Evolutionary conservation across 768 basidiomycete species (phyloP), one percentile per base, ranked within the genome.

Genomic region (Collybia sp.): DNA sequence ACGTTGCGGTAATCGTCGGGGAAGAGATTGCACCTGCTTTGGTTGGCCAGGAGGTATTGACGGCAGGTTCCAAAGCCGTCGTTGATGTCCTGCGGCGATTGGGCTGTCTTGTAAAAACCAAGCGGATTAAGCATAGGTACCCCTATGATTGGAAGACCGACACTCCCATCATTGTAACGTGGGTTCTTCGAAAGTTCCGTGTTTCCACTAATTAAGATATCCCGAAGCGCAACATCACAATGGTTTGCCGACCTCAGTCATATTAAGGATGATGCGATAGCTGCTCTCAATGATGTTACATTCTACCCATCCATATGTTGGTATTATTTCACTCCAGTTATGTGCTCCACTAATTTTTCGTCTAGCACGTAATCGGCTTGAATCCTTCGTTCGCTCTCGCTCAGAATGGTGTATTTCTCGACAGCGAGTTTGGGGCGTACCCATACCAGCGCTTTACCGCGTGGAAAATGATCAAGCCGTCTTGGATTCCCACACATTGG

Each of bases 361-460:
- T 40, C 15, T 25, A 96, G 94, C 93, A 2, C 83, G 85, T 8
- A 87, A 84, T 39, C 85, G 93, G n/a, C 80, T 99, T 9, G 84
- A 91, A 52, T 73, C 93, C 0, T 95, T 92, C 62, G 75, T 97
- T 43, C 77, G 71, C 2, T 86, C 85, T 0, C 89, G 95, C 10
- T 92, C 93, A 0, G 95, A 99, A 67, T 99, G 95, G 95, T 99
- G 95, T 58, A 97, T 99, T 46, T 98, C 95, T 34, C 85, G 95
- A 5, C 95, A 99, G 59, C 85, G 95, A 25, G 87, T 88, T 15
- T 99, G 95, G 95, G 95, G 95, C 15, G 90, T 96, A 1, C 95
- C 95, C 4, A 97, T 99, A 48, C 95, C 94, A 2, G 84, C 89
- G 2, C 67, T 99, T 2, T 77, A 92, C 58, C 81, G 86, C 57